These are phyloP conservation scores for Naumovozyma dairenensis DNA, from an alignment of 805 yeast species.

Conservation along the genomic window DNA sequence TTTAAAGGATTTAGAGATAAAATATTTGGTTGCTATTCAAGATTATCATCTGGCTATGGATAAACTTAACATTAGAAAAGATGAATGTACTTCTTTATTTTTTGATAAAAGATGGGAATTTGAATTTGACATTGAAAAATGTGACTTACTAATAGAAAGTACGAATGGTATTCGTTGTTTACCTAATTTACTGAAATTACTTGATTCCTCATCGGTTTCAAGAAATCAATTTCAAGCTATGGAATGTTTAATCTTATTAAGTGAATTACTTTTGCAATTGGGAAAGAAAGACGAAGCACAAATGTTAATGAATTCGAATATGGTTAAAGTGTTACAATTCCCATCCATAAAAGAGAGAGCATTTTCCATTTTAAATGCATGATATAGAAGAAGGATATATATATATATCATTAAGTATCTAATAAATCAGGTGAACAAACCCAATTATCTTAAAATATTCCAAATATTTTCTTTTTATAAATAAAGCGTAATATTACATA, in stretches of 20 bases:
- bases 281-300: conserved; percentile 33
- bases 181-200: conserved; percentile 39
- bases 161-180: conserved; percentile 42
- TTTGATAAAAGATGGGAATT: conserved; percentile 27
- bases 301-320: conserved; percentile 4
- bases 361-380: background rate
- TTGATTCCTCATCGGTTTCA: conserved; percentile 38
- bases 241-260: conserved; percentile 39
- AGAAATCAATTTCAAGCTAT: conserved; percentile 38
- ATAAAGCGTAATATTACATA: too few relatives aligned
- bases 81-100: conserved; percentile 13
- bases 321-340: conserved; percentile 5
- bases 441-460: too few relatives aligned
- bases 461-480: too few relatives aligned
- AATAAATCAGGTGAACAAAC: too few relatives aligned
- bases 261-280: conserved; percentile 35
- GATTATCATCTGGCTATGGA: conserved; percentile 22
- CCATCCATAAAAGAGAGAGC: conserved; percentile 1
- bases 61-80: conserved; percentile 13
- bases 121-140: conserved; percentile 18
- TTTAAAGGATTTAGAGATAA: conserved; percentile 35
- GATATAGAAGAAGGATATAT: background rate
- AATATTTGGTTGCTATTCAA: conserved; percentile 29
- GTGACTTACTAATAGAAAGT: conserved; percentile 28
- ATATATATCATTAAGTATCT: background rate